These are phyloP conservation scores for Claviceps pazoutovae DNA, from an alignment of 2,329 filamentous ascomycete genomes.

Conservation along the genomic window DNA sequence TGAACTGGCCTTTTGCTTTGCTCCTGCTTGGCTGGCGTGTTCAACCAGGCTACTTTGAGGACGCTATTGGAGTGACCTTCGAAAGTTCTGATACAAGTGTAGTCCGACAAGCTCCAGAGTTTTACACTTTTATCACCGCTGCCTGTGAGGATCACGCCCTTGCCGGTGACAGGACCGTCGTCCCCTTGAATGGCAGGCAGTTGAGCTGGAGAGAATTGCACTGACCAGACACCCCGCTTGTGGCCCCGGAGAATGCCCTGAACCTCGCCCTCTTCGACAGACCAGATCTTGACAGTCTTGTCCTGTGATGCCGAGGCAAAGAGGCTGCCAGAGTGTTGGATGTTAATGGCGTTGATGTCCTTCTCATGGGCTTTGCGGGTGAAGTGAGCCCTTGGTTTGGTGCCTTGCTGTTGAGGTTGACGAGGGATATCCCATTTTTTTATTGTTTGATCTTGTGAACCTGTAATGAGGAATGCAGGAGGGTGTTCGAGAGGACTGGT, in stretches of 20 bases:
- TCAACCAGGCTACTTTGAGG: conserved; percentile 83
- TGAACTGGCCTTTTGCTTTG: conserved; percentile 48
- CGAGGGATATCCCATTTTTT: conserved; percentile 81
- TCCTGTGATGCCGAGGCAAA: conserved; percentile 97
- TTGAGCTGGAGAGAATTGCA: conserved; percentile 71
- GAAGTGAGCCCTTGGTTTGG: conserved; percentile 53
- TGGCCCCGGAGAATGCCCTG: conserved; percentile 87
- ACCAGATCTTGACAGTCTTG: conserved; percentile 94
- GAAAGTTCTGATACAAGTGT: conserved; percentile 83
- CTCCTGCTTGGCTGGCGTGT: conserved; percentile 33
- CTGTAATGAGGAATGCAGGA: conserved; percentile 74
- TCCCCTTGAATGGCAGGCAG: conserved; percentile 62
- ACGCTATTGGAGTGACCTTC: conserved; percentile 96
- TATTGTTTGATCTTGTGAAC: conserved; percentile 88
- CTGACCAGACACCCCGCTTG: conserved; percentile 89
- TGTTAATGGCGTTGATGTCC: conserved; percentile 89
- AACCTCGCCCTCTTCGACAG: conserved; percentile 74
- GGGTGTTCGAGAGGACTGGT: conserved; percentile 64
- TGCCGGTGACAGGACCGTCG: conserved; percentile 56
- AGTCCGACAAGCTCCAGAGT: conserved; percentile 85
- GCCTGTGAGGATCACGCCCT: conserved; percentile 75
- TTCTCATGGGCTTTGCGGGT: conserved; percentile 97
- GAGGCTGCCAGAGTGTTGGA: conserved; percentile 58
- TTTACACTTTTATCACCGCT: conserved; percentile 94
- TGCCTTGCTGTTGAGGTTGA: conserved; percentile 26